Percentiles rank a stretch among this genome's conserved stretches.
These are phyloP conservation scores for Raffaelea deltoideospora DNA, from an alignment of 2,329 filamentous ascomycete species.

Conservation along the genomic window DNA sequence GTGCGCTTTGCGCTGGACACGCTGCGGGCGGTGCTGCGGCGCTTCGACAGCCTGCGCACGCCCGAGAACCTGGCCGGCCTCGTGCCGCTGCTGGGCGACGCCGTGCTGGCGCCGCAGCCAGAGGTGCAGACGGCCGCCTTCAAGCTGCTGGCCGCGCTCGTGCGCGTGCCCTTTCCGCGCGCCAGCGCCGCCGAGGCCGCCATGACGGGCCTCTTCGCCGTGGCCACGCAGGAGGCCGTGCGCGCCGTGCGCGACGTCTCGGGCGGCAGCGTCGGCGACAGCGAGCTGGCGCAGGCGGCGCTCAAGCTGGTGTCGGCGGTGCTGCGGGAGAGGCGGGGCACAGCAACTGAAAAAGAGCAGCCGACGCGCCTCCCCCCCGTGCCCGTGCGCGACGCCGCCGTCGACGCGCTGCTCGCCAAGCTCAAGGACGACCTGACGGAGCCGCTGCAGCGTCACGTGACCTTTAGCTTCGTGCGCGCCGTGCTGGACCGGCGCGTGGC, in stretches of 20 bases:
- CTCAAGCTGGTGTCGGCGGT: conserved; percentile 79
- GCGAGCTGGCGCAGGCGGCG: conserved; percentile 73
- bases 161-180: conserved; percentile 66
- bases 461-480: conserved; percentile 84
- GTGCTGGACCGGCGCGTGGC: conserved; percentile 75
- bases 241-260: conserved; percentile 64
- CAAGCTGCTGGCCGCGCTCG: conserved; percentile 68
- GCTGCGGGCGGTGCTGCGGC: conserved; percentile 70
- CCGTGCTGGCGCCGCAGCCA: conserved; percentile 69
- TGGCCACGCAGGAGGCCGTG: conserved; percentile 75
- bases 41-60: conserved; percentile 68
- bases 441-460: conserved; percentile 79
- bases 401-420: conserved; percentile 69
- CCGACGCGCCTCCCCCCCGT: no score
- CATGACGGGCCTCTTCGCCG: conserved; percentile 47
- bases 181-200: conserved; percentile 27
- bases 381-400: conserved; percentile 60
- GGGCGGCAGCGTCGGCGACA: conserved; percentile 66
- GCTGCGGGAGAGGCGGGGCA: conserved; percentile 64
- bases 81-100: conserved; percentile 76
- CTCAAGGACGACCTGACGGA: conserved; percentile 84
- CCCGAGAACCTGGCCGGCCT: conserved; percentile 71
- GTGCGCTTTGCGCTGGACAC: conserved; percentile 79
- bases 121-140: conserved; percentile 85
- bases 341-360: no score